Percentiles rank a stretch among this genome's conserved stretches.
Evolutionary conservation across 2,329 filamentous ascomycete genomes (phyloP).

Genomic region (Diaporthe citriasiana): DNA sequence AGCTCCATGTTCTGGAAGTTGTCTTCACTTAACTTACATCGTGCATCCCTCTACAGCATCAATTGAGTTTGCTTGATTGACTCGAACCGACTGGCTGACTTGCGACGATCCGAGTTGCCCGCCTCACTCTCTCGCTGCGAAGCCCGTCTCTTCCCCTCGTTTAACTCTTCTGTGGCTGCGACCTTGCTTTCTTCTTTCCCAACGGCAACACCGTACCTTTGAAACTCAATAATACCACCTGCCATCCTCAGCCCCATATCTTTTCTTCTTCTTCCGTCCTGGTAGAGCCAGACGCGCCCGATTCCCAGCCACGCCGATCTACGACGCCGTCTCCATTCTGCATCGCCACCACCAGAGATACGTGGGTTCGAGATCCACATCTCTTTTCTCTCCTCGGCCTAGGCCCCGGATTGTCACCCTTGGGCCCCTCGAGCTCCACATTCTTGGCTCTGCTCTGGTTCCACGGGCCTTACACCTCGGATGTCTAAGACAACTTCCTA

Average conservation of each 20-base stretch:
- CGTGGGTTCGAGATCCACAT: conserved; percentile 36
- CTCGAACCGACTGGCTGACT: conserved; percentile 14
- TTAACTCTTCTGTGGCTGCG: not conserved
- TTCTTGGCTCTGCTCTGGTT: conserved; percentile 22
- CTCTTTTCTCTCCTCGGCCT: conserved; percentile 5
- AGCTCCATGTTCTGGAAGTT: not conserved
- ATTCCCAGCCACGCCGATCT: conserved; percentile 11
- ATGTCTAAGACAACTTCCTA: conserved; percentile 17
- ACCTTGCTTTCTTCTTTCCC: not conserved
- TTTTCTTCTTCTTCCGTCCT: conserved; percentile 9
- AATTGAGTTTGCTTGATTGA: conserved; percentile 24
- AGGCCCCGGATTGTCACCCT: conserved; percentile 23
- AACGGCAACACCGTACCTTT: conserved; percentile 2
- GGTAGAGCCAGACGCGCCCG: conserved; percentile 28
- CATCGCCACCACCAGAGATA: conserved; percentile 31
- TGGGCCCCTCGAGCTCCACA: conserved; percentile 29
- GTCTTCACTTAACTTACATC: not conserved
- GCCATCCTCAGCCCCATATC: conserved; percentile 6
- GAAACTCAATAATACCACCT: not conserved
- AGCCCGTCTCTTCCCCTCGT: not conserved
- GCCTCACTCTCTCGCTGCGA: not conserved
- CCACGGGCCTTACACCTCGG: conserved; percentile 8
- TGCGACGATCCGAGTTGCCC: conserved; percentile 6
- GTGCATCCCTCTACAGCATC: conserved; percentile 2
- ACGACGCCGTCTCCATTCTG: conserved; percentile 3